A percentile compares a stretch with the other conserved stretches of the same genome.
Evolutionary conservation across 129 eudicot genomes (phyloP).

Genomic region (Lonicera japonica): DNA sequence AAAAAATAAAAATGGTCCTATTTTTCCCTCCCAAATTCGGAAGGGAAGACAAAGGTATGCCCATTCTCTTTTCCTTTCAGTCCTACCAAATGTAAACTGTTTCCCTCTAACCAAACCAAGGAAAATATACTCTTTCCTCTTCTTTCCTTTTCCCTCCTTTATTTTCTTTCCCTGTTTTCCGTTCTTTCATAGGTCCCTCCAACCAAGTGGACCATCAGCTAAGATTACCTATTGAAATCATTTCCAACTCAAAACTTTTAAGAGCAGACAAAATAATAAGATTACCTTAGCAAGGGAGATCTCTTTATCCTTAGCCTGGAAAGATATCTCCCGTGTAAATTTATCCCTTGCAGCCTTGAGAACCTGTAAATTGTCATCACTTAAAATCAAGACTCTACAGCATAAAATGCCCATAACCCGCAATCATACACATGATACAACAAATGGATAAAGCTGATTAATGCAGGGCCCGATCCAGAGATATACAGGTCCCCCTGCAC

Average conservation of each 20-base stretch:
- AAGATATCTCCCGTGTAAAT: conserved; percentile 72
- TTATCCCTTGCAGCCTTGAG: conserved; percentile 64
- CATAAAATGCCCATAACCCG: too few species aligned
- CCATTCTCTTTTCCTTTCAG: not conserved
- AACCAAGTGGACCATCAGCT: conserved; percentile 2
- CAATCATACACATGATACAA: not conserved
- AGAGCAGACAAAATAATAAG: not conserved
- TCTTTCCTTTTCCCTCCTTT: not conserved
- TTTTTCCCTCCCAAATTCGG: not conserved
- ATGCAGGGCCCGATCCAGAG: too few species aligned
- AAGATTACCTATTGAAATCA: not conserved
- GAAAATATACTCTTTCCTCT: not conserved
- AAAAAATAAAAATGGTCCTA: not conserved
- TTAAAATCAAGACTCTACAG: conserved; percentile 11
- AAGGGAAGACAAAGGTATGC: not conserved
- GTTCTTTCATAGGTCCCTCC: too few species aligned
- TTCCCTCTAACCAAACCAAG: not conserved
- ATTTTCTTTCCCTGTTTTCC: too few species aligned
- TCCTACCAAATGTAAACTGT: not conserved
- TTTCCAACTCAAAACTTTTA: not conserved
- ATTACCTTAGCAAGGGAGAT: conserved; percentile 90
- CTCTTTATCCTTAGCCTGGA: conserved; percentile 80
- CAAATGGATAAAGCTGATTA: not conserved
- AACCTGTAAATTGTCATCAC: conserved; percentile 40
- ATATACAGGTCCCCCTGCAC: too few species aligned